Conservation (phyloP, 2,329 filamentous ascomycete genomes). For the Hypomyces perniciosus region DNA sequence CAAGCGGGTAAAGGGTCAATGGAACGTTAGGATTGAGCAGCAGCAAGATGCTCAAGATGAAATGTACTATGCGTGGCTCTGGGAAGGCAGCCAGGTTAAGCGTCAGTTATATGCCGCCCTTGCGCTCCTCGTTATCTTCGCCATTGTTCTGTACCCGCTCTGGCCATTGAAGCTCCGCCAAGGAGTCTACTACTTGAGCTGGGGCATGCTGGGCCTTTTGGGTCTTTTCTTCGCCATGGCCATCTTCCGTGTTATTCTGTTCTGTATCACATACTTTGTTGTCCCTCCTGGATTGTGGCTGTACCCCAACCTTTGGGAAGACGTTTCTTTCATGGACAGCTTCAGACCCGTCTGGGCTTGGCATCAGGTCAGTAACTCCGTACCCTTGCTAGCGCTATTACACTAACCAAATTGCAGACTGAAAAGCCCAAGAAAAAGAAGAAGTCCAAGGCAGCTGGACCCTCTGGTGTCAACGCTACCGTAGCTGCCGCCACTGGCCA, state of each 20-base stretch:
- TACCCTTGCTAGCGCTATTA: not conserved
- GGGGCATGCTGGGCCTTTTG: constrained; percentile 83
- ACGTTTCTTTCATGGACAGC: constrained; percentile 96
- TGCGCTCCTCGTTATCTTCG: constrained; percentile 76
- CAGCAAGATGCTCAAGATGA: constrained; percentile 86
- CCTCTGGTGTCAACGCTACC: constrained; percentile 30
- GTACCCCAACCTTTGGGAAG: constrained; percentile 96
- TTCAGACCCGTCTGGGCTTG: constrained; percentile 96
- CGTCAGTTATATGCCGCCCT: constrained; percentile 85
- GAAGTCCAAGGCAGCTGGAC: constrained; percentile 38
- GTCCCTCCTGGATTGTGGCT: constrained; percentile 90
- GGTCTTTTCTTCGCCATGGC: constrained; percentile 97
- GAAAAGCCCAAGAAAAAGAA: constrained; percentile 50
- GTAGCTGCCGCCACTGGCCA: constrained; percentile 51
- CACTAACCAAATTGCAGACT: constrained; percentile 23
- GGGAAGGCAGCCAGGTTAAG: constrained; percentile 89
- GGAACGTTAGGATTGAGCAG: constrained; percentile 92
- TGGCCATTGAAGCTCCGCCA: constrained; percentile 89
- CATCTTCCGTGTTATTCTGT: constrained; percentile 91
- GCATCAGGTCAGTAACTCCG: constrained; percentile 69
- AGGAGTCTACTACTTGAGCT: constrained; percentile 95
- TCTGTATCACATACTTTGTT: constrained; percentile 84
- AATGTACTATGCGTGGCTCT: constrained; percentile 95
- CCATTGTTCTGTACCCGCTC: constrained; percentile 88
- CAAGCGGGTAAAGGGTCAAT: constrained; percentile 91